Percentiles rank a stretch among this genome's conserved stretches.
These are phyloP conservation scores for Ophiocordyceps camponoti-leonardi DNA, from an alignment of 2,329 filamentous ascomycete genomes.

Conservation along the genomic window DNA sequence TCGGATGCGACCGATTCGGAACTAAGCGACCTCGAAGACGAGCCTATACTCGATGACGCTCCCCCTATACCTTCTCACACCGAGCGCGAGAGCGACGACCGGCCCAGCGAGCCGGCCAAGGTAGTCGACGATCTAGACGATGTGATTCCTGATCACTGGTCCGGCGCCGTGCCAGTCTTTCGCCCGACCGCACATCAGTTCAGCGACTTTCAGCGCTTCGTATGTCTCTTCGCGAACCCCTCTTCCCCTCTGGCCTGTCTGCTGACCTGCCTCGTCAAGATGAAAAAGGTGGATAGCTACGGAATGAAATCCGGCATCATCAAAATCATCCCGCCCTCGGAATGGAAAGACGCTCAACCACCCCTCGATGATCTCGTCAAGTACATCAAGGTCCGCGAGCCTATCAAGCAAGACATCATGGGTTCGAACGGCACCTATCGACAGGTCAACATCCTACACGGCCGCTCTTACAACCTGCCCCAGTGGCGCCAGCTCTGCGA, in stretches of 20 bases:
- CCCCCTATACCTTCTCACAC: slow-evolving; percentile 4
- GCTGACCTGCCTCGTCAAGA: slow-evolving; percentile 22
- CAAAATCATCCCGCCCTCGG: slow-evolving; percentile 81
- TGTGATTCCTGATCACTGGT: slow-evolving; percentile 74
- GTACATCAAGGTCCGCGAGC: slow-evolving; percentile 83
- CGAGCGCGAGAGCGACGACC: slow-evolving; percentile 4
- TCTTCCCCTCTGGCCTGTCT: background rate
- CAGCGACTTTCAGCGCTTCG: slow-evolving; percentile 79
- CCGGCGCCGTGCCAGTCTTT: slow-evolving; percentile 83
- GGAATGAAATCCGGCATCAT: slow-evolving; percentile 97
- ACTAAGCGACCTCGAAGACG: slow-evolving; percentile 46
- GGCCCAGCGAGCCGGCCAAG: slow-evolving; percentile 11
- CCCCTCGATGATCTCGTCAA: slow-evolving; percentile 74
- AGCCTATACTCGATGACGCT: slow-evolving; percentile 22
- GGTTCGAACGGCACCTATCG: slow-evolving; percentile 90
- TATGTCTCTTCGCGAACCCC: slow-evolving; percentile 25
- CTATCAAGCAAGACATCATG: slow-evolving; percentile 96
- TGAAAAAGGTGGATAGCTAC: slow-evolving; percentile 75
- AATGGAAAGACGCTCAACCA: slow-evolving; percentile 77
- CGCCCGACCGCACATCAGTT: slow-evolving; percentile 93
- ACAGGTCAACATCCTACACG: slow-evolving; percentile 92
- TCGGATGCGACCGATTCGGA: slow-evolving; percentile 46
- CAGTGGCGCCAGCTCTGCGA: slow-evolving; percentile 92
- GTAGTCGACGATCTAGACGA: slow-evolving; percentile 54
- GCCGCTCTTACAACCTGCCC: slow-evolving; percentile 86